These are phyloP conservation scores for Ogataea ramenticola DNA, from an alignment of 805 yeast genomes.

Conservation along the genomic window DNA sequence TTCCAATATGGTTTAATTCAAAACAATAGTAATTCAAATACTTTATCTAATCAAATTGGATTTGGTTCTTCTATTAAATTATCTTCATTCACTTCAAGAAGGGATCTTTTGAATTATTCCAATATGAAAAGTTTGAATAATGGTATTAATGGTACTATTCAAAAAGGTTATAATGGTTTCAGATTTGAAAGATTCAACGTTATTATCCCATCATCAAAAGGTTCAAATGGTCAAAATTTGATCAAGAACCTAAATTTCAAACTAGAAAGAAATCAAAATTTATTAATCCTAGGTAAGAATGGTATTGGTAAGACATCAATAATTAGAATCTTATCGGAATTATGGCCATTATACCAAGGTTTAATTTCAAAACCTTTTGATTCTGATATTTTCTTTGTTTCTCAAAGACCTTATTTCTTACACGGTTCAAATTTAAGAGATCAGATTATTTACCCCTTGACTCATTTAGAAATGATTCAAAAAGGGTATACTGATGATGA, in stretches of 20 bases:
- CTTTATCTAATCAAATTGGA: constrained; percentile 15
- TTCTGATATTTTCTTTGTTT: constrained; percentile 66
- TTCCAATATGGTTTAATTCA: constrained; percentile 37
- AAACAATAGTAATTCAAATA: constrained; percentile 3
- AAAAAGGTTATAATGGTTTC: constrained; percentile 68
- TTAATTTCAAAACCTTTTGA: constrained; percentile 69
- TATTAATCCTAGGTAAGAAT: constrained; percentile 78
- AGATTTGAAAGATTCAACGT: constrained; percentile 79
- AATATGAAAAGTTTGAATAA: constrained; percentile 17
- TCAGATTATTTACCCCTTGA: constrained; percentile 82
- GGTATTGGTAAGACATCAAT: constrained; percentile 89
- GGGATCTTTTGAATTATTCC: constrained; percentile 9
- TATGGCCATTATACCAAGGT: constrained; percentile 89
- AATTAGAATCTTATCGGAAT: constrained; percentile 73
- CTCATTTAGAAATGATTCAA: constrained; percentile 69
- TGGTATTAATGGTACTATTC: constrained; percentile 74
- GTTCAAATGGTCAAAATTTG: constrained; percentile 51
- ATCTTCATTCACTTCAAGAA: constrained; percentile 24
- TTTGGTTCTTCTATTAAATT: constrained; percentile 24
- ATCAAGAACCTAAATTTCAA: constrained; percentile 58
- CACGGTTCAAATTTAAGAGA: constrained; percentile 77
- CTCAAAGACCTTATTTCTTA: constrained; percentile 81
- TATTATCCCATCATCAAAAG: constrained; percentile 63
- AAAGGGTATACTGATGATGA: constrained; percentile 66
- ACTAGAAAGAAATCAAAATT: constrained; percentile 55